Base-by-base conservation (phyloP, 352 stramenopile genomes). In the Pythium vanterpoolii region DNA sequence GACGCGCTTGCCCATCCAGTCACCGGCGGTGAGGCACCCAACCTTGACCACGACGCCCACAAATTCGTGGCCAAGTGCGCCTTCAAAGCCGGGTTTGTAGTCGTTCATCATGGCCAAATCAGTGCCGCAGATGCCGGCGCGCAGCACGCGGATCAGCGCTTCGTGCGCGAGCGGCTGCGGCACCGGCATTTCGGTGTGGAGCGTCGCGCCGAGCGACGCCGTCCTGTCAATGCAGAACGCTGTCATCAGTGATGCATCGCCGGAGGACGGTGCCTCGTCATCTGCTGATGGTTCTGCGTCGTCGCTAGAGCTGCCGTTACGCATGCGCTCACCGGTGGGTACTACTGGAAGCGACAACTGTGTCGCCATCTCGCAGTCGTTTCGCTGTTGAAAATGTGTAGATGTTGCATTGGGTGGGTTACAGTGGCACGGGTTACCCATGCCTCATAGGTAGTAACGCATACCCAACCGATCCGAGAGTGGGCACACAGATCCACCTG, bases 1-100 rank as follows among this genome's bases (percentile, higher is more conserved):
- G 24, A 97, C 89, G 28, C 91, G 86, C 62, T 92, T 79, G 18
- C 82, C 80, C 0, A 95, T 52, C 83, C 79, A 84, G 26, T 61
- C 46, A 16, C 72, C 66, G 13, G 74, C 64, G 7, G 28, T 26
- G 23, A 46, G 66, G 38, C 74, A 50, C 13, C 38, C 74, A 21
- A 97, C 56, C 43, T 83, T 54, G 21, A 83, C 71, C 3, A 97
- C 86, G 42, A 90, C 76, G 8, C 88, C 90, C 24, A 97, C 87
- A 60, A 96, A 96, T 72, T 97, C 90, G 62, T 97, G 90, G 36
- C 90, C 90, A 21, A 96, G 62, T 3, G 78, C 73, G 27, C 80
- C 77, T 14, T 74, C 66, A 54, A 91, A 92, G 8, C 77, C 73
- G 16, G 72, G 66, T 39, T 92, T 92, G 74, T 92, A 92, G 36